These are phyloP conservation scores for Rhododendron henanense DNA, from an alignment of 148 eudicot genomes.

Conservation along the genomic window DNA sequence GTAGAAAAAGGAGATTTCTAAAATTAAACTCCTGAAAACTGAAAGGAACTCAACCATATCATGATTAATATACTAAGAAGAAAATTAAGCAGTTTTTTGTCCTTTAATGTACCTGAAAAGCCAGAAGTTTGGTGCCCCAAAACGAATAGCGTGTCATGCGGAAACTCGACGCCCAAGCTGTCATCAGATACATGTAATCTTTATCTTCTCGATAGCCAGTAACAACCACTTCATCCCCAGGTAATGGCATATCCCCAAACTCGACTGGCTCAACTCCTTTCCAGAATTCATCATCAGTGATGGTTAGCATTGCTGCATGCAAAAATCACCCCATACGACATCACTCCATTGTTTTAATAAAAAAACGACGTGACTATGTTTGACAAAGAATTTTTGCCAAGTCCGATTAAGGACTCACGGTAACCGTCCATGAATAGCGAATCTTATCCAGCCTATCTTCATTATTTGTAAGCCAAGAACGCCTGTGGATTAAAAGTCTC, in stretches of 20 bases:
- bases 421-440: not conserved
- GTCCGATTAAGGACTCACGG: too few relatives aligned
- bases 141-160: not conserved
- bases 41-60: not conserved
- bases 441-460: not conserved
- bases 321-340: not conserved
- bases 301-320: not conserved
- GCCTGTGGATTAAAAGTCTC: too few relatives aligned
- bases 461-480: too few relatives aligned
- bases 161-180: not conserved
- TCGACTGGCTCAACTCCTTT: not conserved
- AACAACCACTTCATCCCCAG: not conserved
- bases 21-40: not conserved
- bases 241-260: not conserved
- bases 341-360: not conserved
- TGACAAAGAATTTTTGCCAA: too few relatives aligned
- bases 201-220: too few relatives aligned
- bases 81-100: not conserved
- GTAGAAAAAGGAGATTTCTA: too few relatives aligned
- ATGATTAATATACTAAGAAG: not conserved
- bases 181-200: not conserved
- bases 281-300: not conserved
- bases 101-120: not conserved
- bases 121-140: not conserved
- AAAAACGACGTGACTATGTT: too few relatives aligned